phyloP scores from a whole-genome alignment of 805 yeast genomes.

The Wickerhamiella parazyma region DNA sequence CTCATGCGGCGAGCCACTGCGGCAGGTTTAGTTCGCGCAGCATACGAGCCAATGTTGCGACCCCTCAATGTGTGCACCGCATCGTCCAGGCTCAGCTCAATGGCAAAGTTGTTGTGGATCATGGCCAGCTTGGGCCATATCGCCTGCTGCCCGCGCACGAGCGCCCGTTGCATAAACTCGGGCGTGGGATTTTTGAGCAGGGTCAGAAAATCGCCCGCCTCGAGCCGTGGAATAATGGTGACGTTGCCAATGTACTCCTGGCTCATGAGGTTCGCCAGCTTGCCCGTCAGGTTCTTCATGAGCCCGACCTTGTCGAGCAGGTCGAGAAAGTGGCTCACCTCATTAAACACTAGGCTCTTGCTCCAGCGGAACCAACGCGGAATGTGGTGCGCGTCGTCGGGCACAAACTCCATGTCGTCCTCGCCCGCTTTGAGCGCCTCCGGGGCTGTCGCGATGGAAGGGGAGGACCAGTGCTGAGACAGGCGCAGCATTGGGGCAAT shows the following conservation, averaged over 20 bases:
- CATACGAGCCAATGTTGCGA: conserved; percentile 13
- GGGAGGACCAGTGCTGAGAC: conserved; percentile 29
- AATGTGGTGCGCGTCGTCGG: conserved; percentile 4
- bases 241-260: conserved; percentile 91
- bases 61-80: conserved; percentile 56
- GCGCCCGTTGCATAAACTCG: conserved; percentile 53
- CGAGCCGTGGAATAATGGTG: conserved; percentile 73
- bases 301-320: conserved; percentile 65
- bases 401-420: conserved; percentile 6
- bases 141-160: conserved; percentile 74
- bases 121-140: conserved; percentile 88
- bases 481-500: conserved; percentile 64
- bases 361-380: conserved; percentile 19
- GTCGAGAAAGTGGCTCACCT: conserved; percentile 64
- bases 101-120: conserved; percentile 76
- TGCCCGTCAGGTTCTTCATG: conserved; percentile 56
- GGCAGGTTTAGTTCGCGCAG: neutral
- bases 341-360: conserved; percentile 50
- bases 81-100: conserved; percentile 74
- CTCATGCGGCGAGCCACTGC: conserved; percentile 1
- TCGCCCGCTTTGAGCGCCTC: conserved; percentile 20
- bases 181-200: conserved; percentile 72
- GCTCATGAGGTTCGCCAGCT: conserved; percentile 58
- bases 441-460: conserved; percentile 30
- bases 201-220: conserved; percentile 41